A percentile compares a stretch with the other conserved stretches of the same genome.
phyloP scores from a whole-genome alignment of 768 basidiomycete genomes.

The Lentinula sp. region DNA sequence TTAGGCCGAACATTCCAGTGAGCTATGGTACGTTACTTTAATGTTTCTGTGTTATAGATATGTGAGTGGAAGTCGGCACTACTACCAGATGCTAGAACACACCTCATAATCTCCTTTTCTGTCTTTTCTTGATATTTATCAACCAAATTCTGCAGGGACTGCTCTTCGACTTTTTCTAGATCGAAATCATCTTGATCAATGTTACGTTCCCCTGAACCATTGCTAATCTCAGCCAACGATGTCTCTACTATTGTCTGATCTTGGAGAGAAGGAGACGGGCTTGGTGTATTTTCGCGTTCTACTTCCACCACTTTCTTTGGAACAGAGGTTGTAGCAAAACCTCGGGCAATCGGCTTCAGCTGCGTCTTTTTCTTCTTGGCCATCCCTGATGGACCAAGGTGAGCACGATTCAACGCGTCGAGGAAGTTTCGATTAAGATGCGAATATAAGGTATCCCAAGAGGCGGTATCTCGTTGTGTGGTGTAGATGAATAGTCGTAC shows the following conservation, averaged over 20 bases:
- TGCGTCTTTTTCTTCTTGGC: constrained; percentile 85
- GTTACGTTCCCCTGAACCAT: constrained; percentile 2
- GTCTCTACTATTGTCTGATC: constrained; percentile 15
- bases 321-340: constrained; percentile 78
- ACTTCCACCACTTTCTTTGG: constrained; percentile 59
- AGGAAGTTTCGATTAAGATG: neutral
- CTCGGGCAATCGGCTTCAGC: constrained; percentile 66
- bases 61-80: neutral
- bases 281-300: constrained; percentile 15
- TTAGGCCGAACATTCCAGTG: neutral
- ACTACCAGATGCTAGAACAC: neutral
- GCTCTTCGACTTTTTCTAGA: constrained; percentile 40
- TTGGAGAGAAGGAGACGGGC: constrained; percentile 13
- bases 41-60: constrained; percentile 30
- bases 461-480: neutral
- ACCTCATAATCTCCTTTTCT: constrained; percentile 71
- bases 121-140: constrained; percentile 84
- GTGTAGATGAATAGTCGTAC: neutral
- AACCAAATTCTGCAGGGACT: constrained; percentile 61
- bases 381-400: constrained; percentile 36
- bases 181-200: constrained; percentile 22
- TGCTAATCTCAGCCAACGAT: neutral
- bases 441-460: neutral
- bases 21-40: constrained; percentile 44
- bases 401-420: neutral